These are phyloP conservation scores for Osmanthus fragrans DNA, from an alignment of 257 asterid species.

Conservation along the genomic window DNA sequence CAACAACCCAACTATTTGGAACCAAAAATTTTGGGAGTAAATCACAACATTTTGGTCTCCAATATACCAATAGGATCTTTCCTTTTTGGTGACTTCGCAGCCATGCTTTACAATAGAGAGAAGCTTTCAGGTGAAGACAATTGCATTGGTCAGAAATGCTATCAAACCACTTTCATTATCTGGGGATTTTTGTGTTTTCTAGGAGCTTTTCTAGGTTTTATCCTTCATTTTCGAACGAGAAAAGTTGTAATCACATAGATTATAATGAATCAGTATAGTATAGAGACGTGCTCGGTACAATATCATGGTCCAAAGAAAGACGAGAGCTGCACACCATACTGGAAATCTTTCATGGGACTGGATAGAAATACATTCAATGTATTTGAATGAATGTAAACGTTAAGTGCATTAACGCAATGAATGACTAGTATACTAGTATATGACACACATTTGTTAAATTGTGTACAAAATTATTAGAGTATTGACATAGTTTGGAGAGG, in stretches of 20 bases:
- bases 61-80: conserved; percentile 75
- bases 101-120: conserved; percentile 44
- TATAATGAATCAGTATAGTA: neutral
- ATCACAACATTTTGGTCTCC: conserved; percentile 67
- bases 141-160: conserved; percentile 60
- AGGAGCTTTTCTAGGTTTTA: conserved; percentile 49
- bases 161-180: conserved; percentile 43
- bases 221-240: conserved; percentile 51
- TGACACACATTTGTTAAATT: neutral
- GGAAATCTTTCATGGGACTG: neutral
- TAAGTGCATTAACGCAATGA: neutral
- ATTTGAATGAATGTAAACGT: neutral
- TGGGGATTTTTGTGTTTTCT: conserved; percentile 66
- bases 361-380: neutral
- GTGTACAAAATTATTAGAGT: neutral
- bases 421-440: neutral
- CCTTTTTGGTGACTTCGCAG: conserved; percentile 66
- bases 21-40: conserved; percentile 61
- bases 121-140: conserved; percentile 27
- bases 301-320: neutral
- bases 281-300: neutral
- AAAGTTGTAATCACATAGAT: conserved; percentile 27
- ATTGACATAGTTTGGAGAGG: neutral
- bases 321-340: neutral
- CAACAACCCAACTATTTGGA: conserved; percentile 72